Conservation (phyloP, 257 asterid species). For the Henckelia pumila region DNA sequence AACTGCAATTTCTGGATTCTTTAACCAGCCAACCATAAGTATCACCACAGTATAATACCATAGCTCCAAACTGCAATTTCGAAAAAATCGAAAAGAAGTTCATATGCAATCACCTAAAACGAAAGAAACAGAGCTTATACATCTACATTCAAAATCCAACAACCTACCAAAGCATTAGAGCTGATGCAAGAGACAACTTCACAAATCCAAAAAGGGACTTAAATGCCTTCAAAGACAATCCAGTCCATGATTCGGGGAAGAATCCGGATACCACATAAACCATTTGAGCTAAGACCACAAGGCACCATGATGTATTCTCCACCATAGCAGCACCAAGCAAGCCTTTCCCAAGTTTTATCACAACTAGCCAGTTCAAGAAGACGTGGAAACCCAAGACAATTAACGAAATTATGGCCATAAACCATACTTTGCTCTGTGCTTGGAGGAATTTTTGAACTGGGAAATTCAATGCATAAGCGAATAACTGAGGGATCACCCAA, state of each 20-base stretch:
- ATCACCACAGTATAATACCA: constrained; percentile 74
- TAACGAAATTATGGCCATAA: constrained; percentile 58
- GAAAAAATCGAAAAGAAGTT: background rate
- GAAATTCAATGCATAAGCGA: constrained; percentile 69
- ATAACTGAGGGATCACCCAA: constrained; percentile 77
- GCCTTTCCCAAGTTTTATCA: constrained; percentile 50
- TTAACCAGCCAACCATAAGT: constrained; percentile 80
- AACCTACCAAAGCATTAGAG: constrained; percentile 80
- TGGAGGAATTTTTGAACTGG: constrained; percentile 82
- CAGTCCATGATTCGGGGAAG: constrained; percentile 85
- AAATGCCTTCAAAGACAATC: constrained; percentile 65
- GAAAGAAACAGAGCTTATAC: background rate
- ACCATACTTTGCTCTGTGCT: constrained; percentile 86
- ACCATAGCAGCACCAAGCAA: constrained; percentile 81
- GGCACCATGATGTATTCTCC: constrained; percentile 90
- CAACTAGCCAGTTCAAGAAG: constrained; percentile 65
- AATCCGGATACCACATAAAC: constrained; percentile 62
- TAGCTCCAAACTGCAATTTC: constrained; percentile 62
- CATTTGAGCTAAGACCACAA: constrained; percentile 65
- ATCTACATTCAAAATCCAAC: background rate
- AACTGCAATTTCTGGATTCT: constrained; percentile 72
- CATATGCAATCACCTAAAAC: background rate
- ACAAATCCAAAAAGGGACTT: constrained; percentile 53
- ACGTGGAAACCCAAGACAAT: constrained; percentile 54
- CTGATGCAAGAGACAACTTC: constrained; percentile 81